These are phyloP conservation scores for Neurospora cerealis DNA, from an alignment of 495 filamentous ascomycete species.

Conservation along the genomic window DNA sequence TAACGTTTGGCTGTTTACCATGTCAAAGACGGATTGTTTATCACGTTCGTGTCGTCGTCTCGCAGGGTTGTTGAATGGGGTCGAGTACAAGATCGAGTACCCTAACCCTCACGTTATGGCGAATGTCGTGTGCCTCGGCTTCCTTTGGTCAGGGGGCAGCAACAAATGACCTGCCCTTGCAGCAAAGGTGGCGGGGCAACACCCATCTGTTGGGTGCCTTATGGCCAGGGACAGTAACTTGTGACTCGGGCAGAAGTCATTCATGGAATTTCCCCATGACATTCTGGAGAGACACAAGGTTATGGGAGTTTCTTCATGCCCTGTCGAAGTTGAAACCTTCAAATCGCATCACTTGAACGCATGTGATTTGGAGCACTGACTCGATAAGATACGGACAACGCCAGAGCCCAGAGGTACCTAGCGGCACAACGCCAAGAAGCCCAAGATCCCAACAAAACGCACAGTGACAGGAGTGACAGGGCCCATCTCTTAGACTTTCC, in stretches of 20 bases:
- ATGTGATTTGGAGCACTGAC: not conserved
- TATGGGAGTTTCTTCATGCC: not conserved
- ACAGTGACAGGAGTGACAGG: not conserved
- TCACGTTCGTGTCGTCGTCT: no score
- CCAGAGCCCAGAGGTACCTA: not conserved
- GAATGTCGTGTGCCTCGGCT: not conserved
- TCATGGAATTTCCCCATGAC: not conserved
- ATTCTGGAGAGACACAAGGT: not conserved
- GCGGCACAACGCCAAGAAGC: not conserved
- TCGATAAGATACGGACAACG: not conserved
- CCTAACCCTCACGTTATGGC: not conserved
- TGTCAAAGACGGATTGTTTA: no score
- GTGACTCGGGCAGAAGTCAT: not conserved
- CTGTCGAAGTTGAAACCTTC: not conserved
- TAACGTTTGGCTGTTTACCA: no score
- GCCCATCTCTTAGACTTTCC: not conserved
- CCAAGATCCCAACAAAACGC: constrained; percentile 8
- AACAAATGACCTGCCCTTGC: not conserved
- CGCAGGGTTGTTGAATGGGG: no score
- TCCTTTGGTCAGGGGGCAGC: not conserved
- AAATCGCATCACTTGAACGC: not conserved
- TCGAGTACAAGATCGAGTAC: not conserved
- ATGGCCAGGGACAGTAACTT: not conserved
- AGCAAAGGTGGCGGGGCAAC: not conserved
- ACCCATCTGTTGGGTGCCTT: not conserved